Evolutionary conservation across 2,329 filamentous ascomycete genomes (phyloP).

Genomic region (Aspergillus neotritici): DNA sequence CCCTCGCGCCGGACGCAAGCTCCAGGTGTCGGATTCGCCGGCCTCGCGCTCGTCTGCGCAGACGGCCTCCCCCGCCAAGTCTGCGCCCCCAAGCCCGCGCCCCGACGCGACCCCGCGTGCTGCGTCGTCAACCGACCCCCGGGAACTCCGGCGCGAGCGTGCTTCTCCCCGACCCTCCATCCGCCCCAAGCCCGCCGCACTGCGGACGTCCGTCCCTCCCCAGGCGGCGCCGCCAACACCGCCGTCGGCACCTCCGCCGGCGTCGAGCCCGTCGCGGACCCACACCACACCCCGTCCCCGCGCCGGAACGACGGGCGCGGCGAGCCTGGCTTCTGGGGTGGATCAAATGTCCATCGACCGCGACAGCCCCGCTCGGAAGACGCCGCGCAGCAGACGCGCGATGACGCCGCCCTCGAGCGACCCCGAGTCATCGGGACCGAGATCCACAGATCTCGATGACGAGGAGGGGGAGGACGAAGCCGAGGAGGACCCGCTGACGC

Average conservation of each 20-base stretch:
- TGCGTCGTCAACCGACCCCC: slow-evolving; percentile 16
- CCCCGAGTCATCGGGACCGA: slow-evolving; percentile 40
- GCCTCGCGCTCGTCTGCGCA: slow-evolving; percentile 10
- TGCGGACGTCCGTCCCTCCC: slow-evolving; percentile 22
- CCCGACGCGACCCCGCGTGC: slow-evolving; percentile 7
- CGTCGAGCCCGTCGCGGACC: slow-evolving; percentile 13
- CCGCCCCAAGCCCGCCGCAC: slow-evolving; percentile 35
- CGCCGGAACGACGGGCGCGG: slow-evolving; percentile 4
- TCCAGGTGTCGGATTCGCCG: slow-evolving; percentile 3
- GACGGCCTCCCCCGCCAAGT: slow-evolving; percentile 7
- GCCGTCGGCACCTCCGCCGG: slow-evolving; percentile 8
- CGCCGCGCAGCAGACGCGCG: slow-evolving; percentile 34
- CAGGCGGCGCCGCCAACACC: slow-evolving; percentile 11
- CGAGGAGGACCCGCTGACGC: slow-evolving; percentile 54
- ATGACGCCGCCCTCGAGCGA: slow-evolving; percentile 44
- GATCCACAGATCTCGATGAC: slow-evolving; percentile 43
- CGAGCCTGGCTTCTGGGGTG: slow-evolving; percentile 18
- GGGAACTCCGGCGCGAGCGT: slow-evolving; percentile 16
- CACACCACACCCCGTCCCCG: slow-evolving; percentile 17
- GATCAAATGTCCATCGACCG: slow-evolving; percentile 21
- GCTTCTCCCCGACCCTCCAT: slow-evolving; percentile 27
- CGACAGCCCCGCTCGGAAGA: slow-evolving; percentile 17
- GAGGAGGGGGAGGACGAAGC: slow-evolving; percentile 42
- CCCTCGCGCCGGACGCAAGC: slow-evolving; percentile 7
- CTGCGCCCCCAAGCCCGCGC: slow-evolving; percentile 4